Evolutionary conservation across 192 early-diverging fungal genomes (phyloP).

Genomic region (Radiomyces spectabilis): DNA sequence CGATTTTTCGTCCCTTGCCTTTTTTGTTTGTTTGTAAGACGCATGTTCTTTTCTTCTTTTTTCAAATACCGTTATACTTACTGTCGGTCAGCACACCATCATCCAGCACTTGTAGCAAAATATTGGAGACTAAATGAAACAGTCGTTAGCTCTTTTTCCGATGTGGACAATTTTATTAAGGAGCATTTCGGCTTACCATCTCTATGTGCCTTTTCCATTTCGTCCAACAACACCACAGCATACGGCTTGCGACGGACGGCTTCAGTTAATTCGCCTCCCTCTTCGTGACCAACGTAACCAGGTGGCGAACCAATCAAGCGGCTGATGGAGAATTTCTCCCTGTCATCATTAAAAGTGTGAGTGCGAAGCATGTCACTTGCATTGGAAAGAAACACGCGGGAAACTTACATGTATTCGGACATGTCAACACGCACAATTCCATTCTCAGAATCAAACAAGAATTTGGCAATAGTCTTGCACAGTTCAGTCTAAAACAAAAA

Average conservation of each 20-base stretch:
- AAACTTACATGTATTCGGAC: constrained; percentile 93
- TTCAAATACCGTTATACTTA: not conserved
- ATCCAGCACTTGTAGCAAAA: constrained; percentile 81
- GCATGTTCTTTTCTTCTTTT: not conserved
- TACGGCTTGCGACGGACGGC: constrained; percentile 86
- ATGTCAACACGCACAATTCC: constrained; percentile 96
- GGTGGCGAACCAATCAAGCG: constrained; percentile 93
- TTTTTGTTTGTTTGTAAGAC: not conserved
- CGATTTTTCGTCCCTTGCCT: constrained; percentile 84
- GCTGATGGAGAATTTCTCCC: constrained; percentile 64
- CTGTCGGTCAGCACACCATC: constrained; percentile 91
- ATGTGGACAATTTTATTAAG: too few species aligned
- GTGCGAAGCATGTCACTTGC: not conserved
- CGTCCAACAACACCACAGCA: constrained; percentile 93
- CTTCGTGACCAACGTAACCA: constrained; percentile 95
- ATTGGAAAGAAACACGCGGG: too few species aligned
- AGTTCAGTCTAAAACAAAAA: constrained; percentile 50
- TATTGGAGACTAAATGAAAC: constrained; percentile 53
- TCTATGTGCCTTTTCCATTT: constrained; percentile 95
- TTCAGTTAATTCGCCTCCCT: constrained; percentile 95
- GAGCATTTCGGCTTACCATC: too few species aligned
- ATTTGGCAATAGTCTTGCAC: constrained; percentile 69
- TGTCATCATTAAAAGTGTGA: not conserved
- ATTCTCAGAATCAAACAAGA: constrained; percentile 96
- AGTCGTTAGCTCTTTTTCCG: not conserved